A percentile compares a stretch with the other conserved stretches of the same genome.
phyloP scores from a whole-genome alignment of 176 grass and related monocot genomes.

The bread wheat (Triticum aestivum) region IWGSC_CS_RefSeq_v2.1 NC_057802.1:1454126-1454625 shows the following conservation, averaged over 20 bases:
- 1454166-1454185: too few species aligned
- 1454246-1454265: neutral
- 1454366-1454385: constrained; percentile 48
- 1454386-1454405: constrained; percentile 53
- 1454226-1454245: neutral
- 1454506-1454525: neutral
- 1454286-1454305: too few species aligned
- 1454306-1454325: constrained; percentile 40
- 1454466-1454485: neutral
- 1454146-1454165: neutral
- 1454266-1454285: neutral
- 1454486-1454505: neutral
- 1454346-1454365: constrained; percentile 34
- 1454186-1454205: neutral
- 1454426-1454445: neutral
- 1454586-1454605: neutral
- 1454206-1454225: neutral
- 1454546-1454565: too few species aligned
- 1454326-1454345: constrained; percentile 32
- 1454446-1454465: neutral
- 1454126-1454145: neutral
- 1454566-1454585: too few species aligned
- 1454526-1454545: neutral
- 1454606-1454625: neutral
- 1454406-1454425: constrained; percentile 9